Evolutionary conservation across 2,329 filamentous ascomycete species (phyloP).

Genomic region (Trichocomaceae sp.): DNA sequence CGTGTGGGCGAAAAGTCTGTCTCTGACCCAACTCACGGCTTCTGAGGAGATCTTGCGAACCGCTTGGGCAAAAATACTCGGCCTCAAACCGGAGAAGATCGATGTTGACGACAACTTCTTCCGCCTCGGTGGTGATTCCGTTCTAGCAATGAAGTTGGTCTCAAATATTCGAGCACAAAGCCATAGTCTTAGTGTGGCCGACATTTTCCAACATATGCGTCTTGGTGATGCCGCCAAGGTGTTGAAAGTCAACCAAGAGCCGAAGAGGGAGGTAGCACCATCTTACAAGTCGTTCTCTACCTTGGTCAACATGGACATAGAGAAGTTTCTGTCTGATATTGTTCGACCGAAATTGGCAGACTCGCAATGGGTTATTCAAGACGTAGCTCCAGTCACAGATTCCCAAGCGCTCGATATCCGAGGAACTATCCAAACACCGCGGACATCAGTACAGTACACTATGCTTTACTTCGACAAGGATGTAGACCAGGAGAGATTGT

Average conservation of each 20-base stretch:
- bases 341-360: constrained; percentile 47
- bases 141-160: constrained; percentile 52
- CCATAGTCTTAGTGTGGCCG: constrained; percentile 41
- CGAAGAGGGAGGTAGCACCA: constrained; percentile 17
- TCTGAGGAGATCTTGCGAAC: constrained; percentile 25
- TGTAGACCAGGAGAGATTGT: constrained; percentile 44
- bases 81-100: constrained; percentile 36
- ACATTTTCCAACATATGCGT: constrained; percentile 44
- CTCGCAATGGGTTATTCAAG: constrained; percentile 44
- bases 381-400: constrained; percentile 52
- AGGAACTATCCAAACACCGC: constrained; percentile 51
- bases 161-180: constrained; percentile 40
- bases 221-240: constrained; percentile 49
- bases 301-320: not conserved
- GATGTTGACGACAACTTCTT: constrained; percentile 55
- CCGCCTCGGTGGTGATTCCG: constrained; percentile 54
- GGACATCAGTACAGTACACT: constrained; percentile 38
- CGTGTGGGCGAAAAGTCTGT: not conserved
- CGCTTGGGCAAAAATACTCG: constrained; percentile 3
- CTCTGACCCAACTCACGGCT: constrained; percentile 2
- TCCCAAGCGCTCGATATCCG: constrained; percentile 55
- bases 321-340: constrained; percentile 37
- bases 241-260: constrained; percentile 35
- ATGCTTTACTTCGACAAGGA: constrained; percentile 34
- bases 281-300: constrained; percentile 3